Base-by-base conservation (phyloP, 2,329 filamentous ascomycete species). In the Aspergillus pseudoglaucus region DNA sequence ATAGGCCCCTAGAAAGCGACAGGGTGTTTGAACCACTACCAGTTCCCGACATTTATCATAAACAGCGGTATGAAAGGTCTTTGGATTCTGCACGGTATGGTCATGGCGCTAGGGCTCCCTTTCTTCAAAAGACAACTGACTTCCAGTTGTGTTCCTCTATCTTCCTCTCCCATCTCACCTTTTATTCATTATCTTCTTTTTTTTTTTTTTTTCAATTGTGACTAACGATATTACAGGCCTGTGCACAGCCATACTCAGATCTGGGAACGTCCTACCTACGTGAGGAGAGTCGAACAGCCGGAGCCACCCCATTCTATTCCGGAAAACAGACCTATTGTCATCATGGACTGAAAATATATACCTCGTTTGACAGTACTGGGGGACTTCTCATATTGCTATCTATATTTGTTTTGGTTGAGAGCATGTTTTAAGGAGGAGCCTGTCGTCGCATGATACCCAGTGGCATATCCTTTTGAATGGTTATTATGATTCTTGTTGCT, bases 291-390 rank as follows among this genome's bases (percentile, higher is more conserved):
- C 17, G 57, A 61, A 41, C 56, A 50, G 12, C 49, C 54, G 32
- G 52, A 52, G 15, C 47, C 50, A 2, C 51, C 47, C 17, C 50
- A 57, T 48, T 25, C 55, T 38, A 42, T 59, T 17, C 47, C 55
- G 12, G 57, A 58, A 20, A 56, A 54, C 41, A 53, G 58, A 44
- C 49, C 50, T 18, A 37, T 63, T 38, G 48, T 66, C 7, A 59
- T 63, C 50, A 56, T 64, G 44, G 64, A 66, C 55, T 66, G 47
- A 55, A 10, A 23, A 33, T 27, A 32, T 5, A 8, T 27, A 25
- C 6, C n/a, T 42, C 27, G 33, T 45, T 17, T n/a, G n/a, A 37
- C 7, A 37, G n/a, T 17, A 37, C 17, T n/a, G 33, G n/a, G 33
- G 6, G 33, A 6, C 14, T 37, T 17, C 6, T 39, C 17, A 39